Base-by-base conservation (phyloP, 2,329 filamentous ascomycete species). In the Cladophialophora immunda region DNA sequence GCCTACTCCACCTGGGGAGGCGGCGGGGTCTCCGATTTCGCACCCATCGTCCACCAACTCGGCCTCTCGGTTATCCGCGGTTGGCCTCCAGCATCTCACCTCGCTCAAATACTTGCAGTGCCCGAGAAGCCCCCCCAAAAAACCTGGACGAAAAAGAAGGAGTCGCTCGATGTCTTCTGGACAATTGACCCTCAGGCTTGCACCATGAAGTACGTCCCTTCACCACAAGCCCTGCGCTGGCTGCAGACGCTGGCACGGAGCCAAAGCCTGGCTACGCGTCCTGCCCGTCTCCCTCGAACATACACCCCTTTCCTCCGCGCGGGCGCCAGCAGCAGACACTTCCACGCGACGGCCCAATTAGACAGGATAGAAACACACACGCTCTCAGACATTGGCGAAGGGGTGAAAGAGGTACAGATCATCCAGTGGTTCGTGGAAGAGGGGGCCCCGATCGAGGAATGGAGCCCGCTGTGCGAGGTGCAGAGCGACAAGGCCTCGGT, bases 381-480 rank as follows among this genome's bases (percentile, higher is more conserved):
- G 11, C 64, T 73, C 13, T 70, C 69, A 38, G 72, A 73, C 55
- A 73, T 63, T n/a, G 60, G 73, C 58, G 50, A 73, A 95, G 95
- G 95, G 63, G 99, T 98, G 75, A 94, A 95, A 77, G 95, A 99
- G 82, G 97, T 95, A 76, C 95, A 99, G 80, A 92, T 99, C 75
- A 98, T 98, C 75, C 95, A 99, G 83, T 99, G 95, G 95, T 99
- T 98, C 78, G 94, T 99, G 72, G 91, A 97, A 81, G 93, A 96
- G 58, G 94, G 94, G 66, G 95, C 95, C 38, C 90, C 92, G 65
- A 94, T 99, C 74, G 94, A 99, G 82, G 94, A 99, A 82, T 99
- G 97, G 86, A 95, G 96, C 73, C 95, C 94, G 67, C 86, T 99
- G 55, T 99, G 95, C 81, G 95, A 99, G 82, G 96, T 99, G 53